Percentiles rank a stretch among this genome's conserved stretches.
phyloP scores from a whole-genome alignment of 2,329 filamentous ascomycete genomes.

The Chrysosporium queenslandicum region DNA sequence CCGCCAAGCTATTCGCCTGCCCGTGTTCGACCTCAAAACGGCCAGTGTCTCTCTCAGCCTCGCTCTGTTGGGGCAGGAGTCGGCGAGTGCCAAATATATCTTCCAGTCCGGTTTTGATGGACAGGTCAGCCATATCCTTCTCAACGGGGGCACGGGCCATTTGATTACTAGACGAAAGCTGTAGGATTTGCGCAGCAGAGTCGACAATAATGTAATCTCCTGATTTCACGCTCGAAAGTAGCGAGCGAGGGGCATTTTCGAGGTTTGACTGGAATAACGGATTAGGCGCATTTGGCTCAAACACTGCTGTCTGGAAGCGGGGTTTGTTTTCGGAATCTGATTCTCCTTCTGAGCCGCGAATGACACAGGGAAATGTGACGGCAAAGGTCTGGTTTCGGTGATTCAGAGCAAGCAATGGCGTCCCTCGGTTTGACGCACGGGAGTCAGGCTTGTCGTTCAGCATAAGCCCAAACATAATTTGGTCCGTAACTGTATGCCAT shows the following conservation, averaged over 20 bases:
- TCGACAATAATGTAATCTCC: constrained; percentile 69
- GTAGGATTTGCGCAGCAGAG: constrained; percentile 60
- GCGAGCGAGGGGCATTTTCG: constrained; percentile 51
- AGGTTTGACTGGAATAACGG: constrained; percentile 49
- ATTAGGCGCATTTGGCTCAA: constrained; percentile 50
- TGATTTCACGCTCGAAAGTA: constrained; percentile 54
- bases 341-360: constrained; percentile 17
- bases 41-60: constrained; percentile 1
- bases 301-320: constrained; percentile 51
- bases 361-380: constrained; percentile 44
- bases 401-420: constrained; percentile 56
- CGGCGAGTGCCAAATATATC: constrained; percentile 26
- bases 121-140: constrained; percentile 20
- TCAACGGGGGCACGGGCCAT: constrained; percentile 21
- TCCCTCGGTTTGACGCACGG: constrained; percentile 2
- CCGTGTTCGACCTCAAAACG: constrained; percentile 11
- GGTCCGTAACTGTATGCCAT: constrained; percentile 74
- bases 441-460: constrained; percentile 32
- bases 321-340: constrained; percentile 37
- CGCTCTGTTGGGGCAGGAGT: constrained; percentile 6
- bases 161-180: constrained; percentile 24
- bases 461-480: constrained; percentile 56
- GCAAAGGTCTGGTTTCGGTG: constrained; percentile 55
- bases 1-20: constrained; percentile 23
- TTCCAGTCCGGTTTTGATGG: constrained; percentile 26